phyloP scores from a whole-genome alignment of 305 asterid species.

The Solanum chacoense region DNA sequence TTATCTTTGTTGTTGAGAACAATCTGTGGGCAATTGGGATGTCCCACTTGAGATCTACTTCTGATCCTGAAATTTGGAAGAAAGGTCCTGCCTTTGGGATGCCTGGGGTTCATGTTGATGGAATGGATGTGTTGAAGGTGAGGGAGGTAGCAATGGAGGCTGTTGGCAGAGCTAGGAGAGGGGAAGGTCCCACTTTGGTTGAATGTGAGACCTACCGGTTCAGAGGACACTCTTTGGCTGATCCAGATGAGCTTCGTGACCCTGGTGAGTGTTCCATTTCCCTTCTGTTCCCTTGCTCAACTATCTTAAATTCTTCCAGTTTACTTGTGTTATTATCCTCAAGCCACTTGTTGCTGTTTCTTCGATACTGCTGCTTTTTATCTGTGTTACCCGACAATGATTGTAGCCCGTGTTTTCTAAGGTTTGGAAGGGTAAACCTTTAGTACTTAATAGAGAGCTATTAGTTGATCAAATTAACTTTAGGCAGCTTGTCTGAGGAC shows the following conservation, averaged over 20 bases:
- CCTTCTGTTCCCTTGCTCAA: background rate
- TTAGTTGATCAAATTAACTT: background rate
- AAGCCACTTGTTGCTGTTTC: background rate
- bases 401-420: background rate
- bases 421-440: background rate
- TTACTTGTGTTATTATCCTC: background rate
- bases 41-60: conserved; percentile 94
- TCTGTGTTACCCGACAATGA: background rate
- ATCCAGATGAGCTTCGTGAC: conserved; percentile 97
- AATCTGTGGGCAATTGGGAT: conserved; percentile 99
- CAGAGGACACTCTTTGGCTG: conserved; percentile 98
- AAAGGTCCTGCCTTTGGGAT: conserved; percentile 96
- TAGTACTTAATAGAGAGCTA: background rate
- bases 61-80: conserved; percentile 91
- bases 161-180: conserved; percentile 75
- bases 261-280: conserved; percentile 48
- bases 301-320: background rate
- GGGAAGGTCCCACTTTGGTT: conserved; percentile 93
- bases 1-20: conserved; percentile 91
- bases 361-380: background rate
- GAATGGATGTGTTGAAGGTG: conserved; percentile 97
- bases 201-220: conserved; percentile 95
- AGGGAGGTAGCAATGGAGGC: conserved; percentile 96
- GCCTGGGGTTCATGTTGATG: conserved; percentile 97
- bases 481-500: background rate